Evolutionary conservation across 2,329 filamentous ascomycete genomes (phyloP).

Genomic region (Alternaria ventricosa): DNA sequence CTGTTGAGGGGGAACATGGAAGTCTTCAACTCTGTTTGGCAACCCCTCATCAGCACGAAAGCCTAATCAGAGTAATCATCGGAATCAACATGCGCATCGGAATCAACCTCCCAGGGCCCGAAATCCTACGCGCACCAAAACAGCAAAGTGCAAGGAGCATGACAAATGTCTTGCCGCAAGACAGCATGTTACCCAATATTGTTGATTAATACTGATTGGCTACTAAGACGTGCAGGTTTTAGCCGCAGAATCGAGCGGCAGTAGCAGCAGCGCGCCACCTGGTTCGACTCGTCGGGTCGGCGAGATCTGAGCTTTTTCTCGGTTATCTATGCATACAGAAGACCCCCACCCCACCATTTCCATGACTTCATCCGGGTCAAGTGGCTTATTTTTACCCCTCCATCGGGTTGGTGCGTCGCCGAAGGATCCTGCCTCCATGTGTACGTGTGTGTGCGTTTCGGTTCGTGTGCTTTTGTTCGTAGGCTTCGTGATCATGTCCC

Average conservation of each 20-base stretch:
- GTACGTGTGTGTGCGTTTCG: conserved; percentile 7
- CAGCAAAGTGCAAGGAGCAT: conserved; percentile 1
- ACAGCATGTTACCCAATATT: conserved; percentile 10
- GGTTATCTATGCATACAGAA: conserved; percentile 12
- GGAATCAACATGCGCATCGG: background rate
- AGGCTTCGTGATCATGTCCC: background rate
- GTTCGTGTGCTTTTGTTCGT: conserved; percentile 1
- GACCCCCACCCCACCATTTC: conserved; percentile 10
- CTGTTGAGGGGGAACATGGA: background rate
- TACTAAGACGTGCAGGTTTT: conserved; percentile 8
- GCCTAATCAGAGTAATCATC: background rate
- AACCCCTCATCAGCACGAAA: conserved; percentile 3
- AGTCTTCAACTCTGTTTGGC: background rate
- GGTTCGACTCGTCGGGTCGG: conserved; percentile 10
- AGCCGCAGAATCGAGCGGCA: conserved; percentile 13
- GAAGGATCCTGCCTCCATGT: conserved; percentile 4
- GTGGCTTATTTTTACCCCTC: conserved; percentile 15
- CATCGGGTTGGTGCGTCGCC: conserved; percentile 9
- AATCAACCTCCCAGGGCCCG: background rate
- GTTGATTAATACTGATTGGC: conserved; percentile 22
- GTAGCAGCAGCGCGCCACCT: conserved; percentile 1
- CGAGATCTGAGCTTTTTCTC: conserved; percentile 16
- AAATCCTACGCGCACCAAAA: background rate
- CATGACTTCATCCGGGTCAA: conserved; percentile 23
- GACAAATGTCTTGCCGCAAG: conserved; percentile 9